These are phyloP conservation scores for Phytophthora sansomeana DNA, from an alignment of 352 stramenopile species.

Conservation along the genomic window DNA sequence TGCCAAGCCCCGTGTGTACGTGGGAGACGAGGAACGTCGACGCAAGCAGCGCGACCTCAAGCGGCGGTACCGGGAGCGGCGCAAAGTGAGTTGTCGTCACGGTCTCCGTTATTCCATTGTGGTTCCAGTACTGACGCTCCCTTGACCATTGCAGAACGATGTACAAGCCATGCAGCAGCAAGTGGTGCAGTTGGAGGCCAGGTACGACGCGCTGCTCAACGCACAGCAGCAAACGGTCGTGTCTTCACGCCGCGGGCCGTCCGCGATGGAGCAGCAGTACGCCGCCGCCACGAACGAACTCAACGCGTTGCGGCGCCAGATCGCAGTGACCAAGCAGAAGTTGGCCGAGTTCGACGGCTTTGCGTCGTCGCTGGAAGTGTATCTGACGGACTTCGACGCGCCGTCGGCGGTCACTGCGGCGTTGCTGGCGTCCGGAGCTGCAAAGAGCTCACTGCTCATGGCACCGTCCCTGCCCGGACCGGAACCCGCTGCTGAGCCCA, in stretches of 20 bases:
- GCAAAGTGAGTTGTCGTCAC: constrained; percentile 35
- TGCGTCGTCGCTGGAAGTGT: constrained; percentile 48
- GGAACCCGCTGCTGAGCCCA: background rate
- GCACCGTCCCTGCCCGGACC: constrained; percentile 18
- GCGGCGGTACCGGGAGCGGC: constrained; percentile 43
- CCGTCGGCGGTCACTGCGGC: constrained; percentile 23
- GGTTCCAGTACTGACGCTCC: constrained; percentile 8
- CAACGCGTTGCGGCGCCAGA: constrained; percentile 40
- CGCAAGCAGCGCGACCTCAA: constrained; percentile 54
- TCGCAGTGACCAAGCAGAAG: constrained; percentile 45
- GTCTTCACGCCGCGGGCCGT: constrained; percentile 19
- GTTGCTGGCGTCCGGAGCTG: constrained; percentile 11
- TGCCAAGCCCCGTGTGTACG: constrained; percentile 31
- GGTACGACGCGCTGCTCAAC: constrained; percentile 43
- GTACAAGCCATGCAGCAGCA: constrained; percentile 54
- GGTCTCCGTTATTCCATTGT: background rate
- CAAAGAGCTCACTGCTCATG: constrained; percentile 33
- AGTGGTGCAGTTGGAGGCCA: constrained; percentile 40
- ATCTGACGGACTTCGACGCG: constrained; percentile 40
- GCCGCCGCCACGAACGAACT: constrained; percentile 40
- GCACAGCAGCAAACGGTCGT: constrained; percentile 32
- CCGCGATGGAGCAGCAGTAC: constrained; percentile 41
- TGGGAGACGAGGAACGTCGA: constrained; percentile 40
- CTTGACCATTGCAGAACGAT: constrained; percentile 34
- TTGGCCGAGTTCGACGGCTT: constrained; percentile 51